Evolutionary conservation across 75 land plant species (phyloP), one percentile per base, ranked within the genome.

Genomic region (Azolla pinnata): DNA sequence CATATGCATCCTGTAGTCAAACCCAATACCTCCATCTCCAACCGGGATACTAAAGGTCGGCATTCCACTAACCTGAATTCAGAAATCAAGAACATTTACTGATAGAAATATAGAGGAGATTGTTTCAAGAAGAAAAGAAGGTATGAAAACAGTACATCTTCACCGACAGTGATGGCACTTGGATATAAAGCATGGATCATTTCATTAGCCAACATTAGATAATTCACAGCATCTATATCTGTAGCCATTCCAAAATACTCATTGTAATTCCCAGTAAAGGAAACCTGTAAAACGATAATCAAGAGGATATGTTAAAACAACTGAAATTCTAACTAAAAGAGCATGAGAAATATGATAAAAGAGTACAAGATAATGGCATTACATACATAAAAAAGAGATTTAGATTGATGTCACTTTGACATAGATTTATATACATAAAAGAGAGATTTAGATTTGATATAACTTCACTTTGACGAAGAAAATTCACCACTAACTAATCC

Each of bases 1-100:
- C 96, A 89, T 89, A 62, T 89, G 96, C 16, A 89, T 81, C 35
- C 96, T 87, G 66, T 89, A 89, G 63, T 89, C 86, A 76, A 89
- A 89, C 25, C 96, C 96, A n/a, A 89, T 66, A 30, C 96, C 96
- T 45, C 96, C 96, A 70, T 83, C 84, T 63, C 72, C 51, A 21
- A 83, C 83, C 48, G 96, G 82, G 56, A 80, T 61, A 62, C 87
- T 78, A 52, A 89, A 85, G 20, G 87, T 67, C 29, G 96, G 96
- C 96, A 89, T 89, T 48, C 96, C 96, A 76, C 96, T 89, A 0
- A 89, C 96, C 96, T 89, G 69, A 38, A 38, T 38, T 38, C 7
- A 7, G 42, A 7, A 38, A 4, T 4, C 17, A 46, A 46, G 49
- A 3, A 3, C 14, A 4, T 4, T 3, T 14, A 46, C 2, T 46